Evolutionary conservation across 2,329 filamentous ascomycete species (phyloP).

Genomic region (Pseudogymnoascus sp.): DNA sequence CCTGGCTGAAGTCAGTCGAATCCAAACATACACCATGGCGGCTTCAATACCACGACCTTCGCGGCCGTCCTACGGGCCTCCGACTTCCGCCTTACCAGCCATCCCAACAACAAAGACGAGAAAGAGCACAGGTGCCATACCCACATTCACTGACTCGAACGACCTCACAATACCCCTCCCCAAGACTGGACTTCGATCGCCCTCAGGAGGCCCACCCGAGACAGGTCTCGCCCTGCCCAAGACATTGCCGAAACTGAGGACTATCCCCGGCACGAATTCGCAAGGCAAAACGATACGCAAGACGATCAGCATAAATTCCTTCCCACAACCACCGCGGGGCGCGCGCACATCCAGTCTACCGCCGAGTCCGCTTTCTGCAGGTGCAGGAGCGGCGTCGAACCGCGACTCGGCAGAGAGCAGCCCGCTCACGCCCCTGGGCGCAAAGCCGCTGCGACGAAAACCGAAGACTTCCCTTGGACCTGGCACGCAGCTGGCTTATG

Average conservation of each 20-base stretch:
- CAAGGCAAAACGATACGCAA: constrained; percentile 70
- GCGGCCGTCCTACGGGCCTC: constrained; percentile 61
- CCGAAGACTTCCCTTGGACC: constrained; percentile 28
- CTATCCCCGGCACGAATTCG: constrained; percentile 47
- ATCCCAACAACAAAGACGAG: constrained; percentile 67
- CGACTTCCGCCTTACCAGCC: constrained; percentile 64
- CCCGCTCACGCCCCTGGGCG: constrained; percentile 12
- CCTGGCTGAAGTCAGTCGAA: not conserved
- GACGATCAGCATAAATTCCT: constrained; percentile 87
- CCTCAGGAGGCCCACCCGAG: constrained; percentile 49
- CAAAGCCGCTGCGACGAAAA: constrained; percentile 22
- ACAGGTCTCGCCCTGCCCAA: constrained; percentile 40
- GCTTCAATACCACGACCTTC: constrained; percentile 51
- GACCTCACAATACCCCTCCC: constrained; percentile 30
- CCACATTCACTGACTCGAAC: constrained; percentile 28
- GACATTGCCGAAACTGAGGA: constrained; percentile 49
- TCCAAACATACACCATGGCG: constrained; percentile 36
- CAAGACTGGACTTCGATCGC: constrained; percentile 51
- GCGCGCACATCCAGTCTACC: constrained; percentile 54
- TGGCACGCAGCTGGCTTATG: constrained; percentile 26
- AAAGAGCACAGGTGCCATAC: constrained; percentile 51
- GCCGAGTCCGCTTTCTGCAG: constrained; percentile 51
- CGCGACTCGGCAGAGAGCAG: constrained; percentile 23
- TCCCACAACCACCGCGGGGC: constrained; percentile 77
- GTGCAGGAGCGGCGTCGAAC: constrained; percentile 23